Conservation (phyloP, 495 filamentous ascomycete species). For the Penicillium verhagenii region DNA sequence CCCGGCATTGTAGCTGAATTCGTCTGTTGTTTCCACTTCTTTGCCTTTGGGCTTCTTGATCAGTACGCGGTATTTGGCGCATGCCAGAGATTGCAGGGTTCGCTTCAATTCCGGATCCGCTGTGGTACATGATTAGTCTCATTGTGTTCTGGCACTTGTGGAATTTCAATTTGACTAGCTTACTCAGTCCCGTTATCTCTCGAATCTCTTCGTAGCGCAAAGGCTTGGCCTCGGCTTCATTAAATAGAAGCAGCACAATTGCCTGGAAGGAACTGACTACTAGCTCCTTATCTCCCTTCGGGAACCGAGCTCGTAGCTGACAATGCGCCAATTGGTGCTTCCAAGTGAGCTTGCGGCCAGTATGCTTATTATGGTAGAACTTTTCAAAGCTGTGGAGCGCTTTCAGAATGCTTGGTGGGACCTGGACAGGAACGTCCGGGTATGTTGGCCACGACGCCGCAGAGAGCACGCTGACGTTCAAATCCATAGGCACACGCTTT, state of each 20-base stretch:
- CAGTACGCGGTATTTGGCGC: constrained; percentile 83
- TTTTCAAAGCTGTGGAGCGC: constrained; percentile 71
- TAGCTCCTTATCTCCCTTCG: constrained; percentile 77
- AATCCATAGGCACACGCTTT: constrained; percentile 60
- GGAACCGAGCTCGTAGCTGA: constrained; percentile 74
- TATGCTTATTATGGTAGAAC: constrained; percentile 85
- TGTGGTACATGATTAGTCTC: constrained; percentile 24
- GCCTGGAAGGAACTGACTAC: constrained; percentile 88
- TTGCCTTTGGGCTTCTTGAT: constrained; percentile 80
- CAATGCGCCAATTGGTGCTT: constrained; percentile 89
- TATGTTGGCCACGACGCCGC: constrained; percentile 90
- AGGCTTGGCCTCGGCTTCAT: constrained; percentile 55
- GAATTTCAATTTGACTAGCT: constrained; percentile 27
- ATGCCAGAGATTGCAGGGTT: constrained; percentile 91
- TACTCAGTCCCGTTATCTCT: constrained; percentile 64
- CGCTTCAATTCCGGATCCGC: constrained; percentile 76
- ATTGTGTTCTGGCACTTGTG: background rate
- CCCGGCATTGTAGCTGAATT: constrained; percentile 71
- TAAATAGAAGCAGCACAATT: constrained; percentile 90
- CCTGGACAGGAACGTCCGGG: constrained; percentile 70
- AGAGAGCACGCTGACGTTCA: constrained; percentile 83
- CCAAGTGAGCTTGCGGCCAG: constrained; percentile 82
- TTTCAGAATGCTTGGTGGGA: constrained; percentile 68
- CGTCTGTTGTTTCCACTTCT: constrained; percentile 73
- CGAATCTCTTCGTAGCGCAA: constrained; percentile 71